Evolutionary conservation across 495 filamentous ascomycete genomes (phyloP).

Genomic region (Penicillium angulare): DNA sequence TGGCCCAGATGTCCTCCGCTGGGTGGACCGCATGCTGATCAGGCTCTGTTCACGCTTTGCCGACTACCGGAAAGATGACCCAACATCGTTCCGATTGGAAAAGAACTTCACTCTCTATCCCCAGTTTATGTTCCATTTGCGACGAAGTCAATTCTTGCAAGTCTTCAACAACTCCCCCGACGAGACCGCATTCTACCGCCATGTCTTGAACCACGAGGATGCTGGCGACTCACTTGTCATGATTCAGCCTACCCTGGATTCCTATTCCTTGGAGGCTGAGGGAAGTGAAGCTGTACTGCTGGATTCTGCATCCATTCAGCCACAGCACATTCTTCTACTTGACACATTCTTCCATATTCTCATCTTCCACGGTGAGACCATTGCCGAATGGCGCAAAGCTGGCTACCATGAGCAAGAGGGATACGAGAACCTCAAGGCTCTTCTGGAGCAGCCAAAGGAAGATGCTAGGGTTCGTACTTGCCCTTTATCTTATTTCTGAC

Average conservation of each 20-base stretch:
- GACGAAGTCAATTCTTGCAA: constrained; percentile 95
- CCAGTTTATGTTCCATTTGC: constrained; percentile 99
- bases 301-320: constrained; percentile 94
- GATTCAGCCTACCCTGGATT: constrained; percentile 98
- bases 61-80: constrained; percentile 98
- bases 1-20: constrained; percentile 96
- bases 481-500: background rate
- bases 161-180: constrained; percentile 99
- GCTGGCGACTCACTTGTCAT: constrained; percentile 95
- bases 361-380: constrained; percentile 97
- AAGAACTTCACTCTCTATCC: constrained; percentile 99
- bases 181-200: constrained; percentile 97
- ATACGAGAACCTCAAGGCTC: constrained; percentile 89
- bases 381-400: constrained; percentile 97
- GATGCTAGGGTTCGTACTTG: constrained; percentile 76
- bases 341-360: constrained; percentile 99
- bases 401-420: constrained; percentile 98
- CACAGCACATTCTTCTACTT: constrained; percentile 88
- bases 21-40: constrained; percentile 99
- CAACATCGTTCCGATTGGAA: constrained; percentile 94
- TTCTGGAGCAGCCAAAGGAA: constrained; percentile 95
- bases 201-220: constrained; percentile 97
- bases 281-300: constrained; percentile 86
- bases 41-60: constrained; percentile 94
- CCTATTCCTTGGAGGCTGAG: constrained; percentile 94